Conservation (phyloP, 306 rosid genomes). For the Fragaria vesca region DNA sequence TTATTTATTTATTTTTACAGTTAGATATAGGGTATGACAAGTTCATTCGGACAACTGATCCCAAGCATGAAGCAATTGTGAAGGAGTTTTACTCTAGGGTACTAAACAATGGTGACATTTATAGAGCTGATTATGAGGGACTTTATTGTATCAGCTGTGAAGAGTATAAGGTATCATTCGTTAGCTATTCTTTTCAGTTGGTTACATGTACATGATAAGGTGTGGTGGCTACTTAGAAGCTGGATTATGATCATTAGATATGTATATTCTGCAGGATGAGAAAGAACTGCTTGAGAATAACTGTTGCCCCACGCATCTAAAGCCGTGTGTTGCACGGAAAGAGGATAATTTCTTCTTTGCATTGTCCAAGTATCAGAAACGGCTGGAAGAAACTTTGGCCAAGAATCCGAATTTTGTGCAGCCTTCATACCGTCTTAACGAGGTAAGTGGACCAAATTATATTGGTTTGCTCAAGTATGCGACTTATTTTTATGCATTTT, state of each 20-base stretch:
- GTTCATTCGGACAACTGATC: conserved; percentile 88
- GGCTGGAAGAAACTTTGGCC: conserved; percentile 64
- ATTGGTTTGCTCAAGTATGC: background rate
- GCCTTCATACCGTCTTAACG: conserved; percentile 80
- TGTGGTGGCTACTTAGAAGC: background rate
- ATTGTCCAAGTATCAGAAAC: conserved; percentile 74
- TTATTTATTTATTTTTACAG: conserved; percentile 36
- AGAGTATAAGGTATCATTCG: conserved; percentile 72
- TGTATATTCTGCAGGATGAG: conserved; percentile 62
- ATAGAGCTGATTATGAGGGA: conserved; percentile 92
- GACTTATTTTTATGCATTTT: background rate
- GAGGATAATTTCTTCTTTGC: conserved; percentile 95
- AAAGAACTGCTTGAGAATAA: conserved; percentile 81
- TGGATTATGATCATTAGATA: conserved; percentile 19
- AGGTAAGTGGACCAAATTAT: conserved; percentile 47
- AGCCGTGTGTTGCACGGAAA: conserved; percentile 88
- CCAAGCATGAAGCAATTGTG: conserved; percentile 84
- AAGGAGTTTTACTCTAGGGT: conserved; percentile 92
- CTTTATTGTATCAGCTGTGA: conserved; percentile 94
- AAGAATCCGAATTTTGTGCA: conserved; percentile 78
- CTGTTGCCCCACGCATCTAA: conserved; percentile 82
- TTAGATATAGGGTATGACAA: conserved; percentile 81
- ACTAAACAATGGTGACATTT: conserved; percentile 86
- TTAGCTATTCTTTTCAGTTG: background rate
- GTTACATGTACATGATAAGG: background rate